Conservation (phyloP, 2,329 filamentous ascomycete genomes). For the Pseudogymnoascus sp. region DNA sequence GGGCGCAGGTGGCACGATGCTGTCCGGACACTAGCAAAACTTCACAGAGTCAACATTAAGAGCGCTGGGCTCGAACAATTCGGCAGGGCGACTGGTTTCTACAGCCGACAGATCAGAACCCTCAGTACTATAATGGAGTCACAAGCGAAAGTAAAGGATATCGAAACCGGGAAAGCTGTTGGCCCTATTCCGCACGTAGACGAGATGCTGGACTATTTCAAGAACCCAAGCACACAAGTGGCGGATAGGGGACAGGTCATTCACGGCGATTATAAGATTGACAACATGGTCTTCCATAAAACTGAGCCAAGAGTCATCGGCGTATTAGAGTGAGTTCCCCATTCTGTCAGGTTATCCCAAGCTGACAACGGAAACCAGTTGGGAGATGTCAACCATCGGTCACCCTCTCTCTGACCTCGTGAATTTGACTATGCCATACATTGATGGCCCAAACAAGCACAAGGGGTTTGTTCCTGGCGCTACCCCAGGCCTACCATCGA, state of each 20-base stretch:
- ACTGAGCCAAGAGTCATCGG: constrained; percentile 83
- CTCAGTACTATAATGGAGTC: constrained; percentile 71
- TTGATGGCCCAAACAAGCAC: constrained; percentile 31
- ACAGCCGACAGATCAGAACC: constrained; percentile 76
- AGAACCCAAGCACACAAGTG: constrained; percentile 61
- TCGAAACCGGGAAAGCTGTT: constrained; percentile 68
- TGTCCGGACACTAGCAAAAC: constrained; percentile 71
- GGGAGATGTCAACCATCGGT: constrained; percentile 98
- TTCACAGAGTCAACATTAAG: constrained; percentile 67
- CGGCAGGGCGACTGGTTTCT: constrained; percentile 71
- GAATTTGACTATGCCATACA: constrained; percentile 60
- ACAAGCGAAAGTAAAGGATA: constrained; percentile 68
- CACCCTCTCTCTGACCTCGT: constrained; percentile 87
- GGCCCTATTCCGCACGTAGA: constrained; percentile 78
- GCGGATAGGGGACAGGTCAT: constrained; percentile 71
- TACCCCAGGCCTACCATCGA: constrained; percentile 45
- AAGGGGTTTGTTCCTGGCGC: constrained; percentile 38
- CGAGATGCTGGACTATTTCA: constrained; percentile 74
- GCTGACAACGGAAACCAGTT: constrained; percentile 39
- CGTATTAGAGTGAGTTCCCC: constrained; percentile 65
- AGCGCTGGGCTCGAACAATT: constrained; percentile 64
- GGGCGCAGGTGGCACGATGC: constrained; percentile 68
- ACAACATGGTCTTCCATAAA: constrained; percentile 84
- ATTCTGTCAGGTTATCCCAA: neutral
- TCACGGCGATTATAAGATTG: constrained; percentile 96